phyloP scores from a whole-genome alignment of 2,329 filamentous ascomycete species.

The Penicillium sp. region DNA sequence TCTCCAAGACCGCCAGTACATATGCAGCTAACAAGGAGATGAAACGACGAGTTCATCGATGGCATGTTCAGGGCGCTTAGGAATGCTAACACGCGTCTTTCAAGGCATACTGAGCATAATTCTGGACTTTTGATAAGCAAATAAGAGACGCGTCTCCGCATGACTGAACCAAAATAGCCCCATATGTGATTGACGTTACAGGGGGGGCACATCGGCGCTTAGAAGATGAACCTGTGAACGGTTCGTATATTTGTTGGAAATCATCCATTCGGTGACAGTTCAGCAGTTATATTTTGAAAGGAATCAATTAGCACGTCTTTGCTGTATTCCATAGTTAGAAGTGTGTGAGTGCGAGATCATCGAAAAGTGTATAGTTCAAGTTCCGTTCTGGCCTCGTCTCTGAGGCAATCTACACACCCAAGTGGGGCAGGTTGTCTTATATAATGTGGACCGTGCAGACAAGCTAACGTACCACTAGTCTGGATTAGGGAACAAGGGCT shows the following conservation, averaged over 20 bases:
- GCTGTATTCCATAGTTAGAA: not conserved
- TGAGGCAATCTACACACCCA: not conserved
- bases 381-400: not conserved
- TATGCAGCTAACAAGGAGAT: not conserved
- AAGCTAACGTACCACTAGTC: not conserved
- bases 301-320: not conserved
- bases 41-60: not conserved
- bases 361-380: not conserved
- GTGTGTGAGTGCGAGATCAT: not conserved
- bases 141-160: not conserved
- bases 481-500: slow-evolving; percentile 35
- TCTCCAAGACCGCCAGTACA: not conserved
- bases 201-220: not conserved
- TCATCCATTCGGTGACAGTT: not conserved
- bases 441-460: not conserved
- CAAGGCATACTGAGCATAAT: not conserved
- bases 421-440: not conserved
- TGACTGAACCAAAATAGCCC: not conserved
- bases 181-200: not conserved
- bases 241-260: not conserved
- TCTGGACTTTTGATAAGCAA: not conserved
- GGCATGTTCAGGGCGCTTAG: not conserved
- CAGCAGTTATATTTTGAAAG: not conserved
- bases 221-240: not conserved
- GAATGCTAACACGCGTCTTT: not conserved